Percentiles rank a stretch among this genome's conserved stretches.
phyloP scores from a whole-genome alignment of 73 alveolate genomes.

The Paramecium sonneborni region DNA sequence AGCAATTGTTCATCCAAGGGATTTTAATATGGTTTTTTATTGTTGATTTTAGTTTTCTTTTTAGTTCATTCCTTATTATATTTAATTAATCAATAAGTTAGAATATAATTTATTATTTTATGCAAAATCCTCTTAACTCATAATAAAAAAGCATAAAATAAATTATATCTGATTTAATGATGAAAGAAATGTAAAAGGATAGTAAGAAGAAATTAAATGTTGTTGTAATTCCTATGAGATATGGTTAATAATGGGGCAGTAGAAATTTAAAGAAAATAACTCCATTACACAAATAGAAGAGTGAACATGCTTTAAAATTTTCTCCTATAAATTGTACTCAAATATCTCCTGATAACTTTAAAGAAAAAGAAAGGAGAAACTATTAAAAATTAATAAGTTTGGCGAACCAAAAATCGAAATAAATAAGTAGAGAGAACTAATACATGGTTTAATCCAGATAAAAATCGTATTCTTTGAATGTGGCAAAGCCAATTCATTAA shows the following conservation, averaged over 20 bases:
- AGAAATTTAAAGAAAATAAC: neutral
- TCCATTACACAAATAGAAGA: neutral
- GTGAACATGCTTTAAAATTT: neutral
- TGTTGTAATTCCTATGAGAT: neutral
- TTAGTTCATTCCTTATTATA: neutral
- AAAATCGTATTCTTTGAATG: neutral
- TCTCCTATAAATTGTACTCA: neutral
- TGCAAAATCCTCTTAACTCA: neutral
- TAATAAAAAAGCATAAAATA: neutral
- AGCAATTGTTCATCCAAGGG: neutral
- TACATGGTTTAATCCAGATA: neutral
- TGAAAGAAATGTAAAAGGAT: neutral
- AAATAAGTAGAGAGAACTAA: neutral
- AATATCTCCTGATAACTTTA: neutral
- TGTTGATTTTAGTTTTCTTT: neutral
- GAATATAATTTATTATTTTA: neutral
- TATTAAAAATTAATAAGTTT: neutral
- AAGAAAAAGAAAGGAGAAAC: neutral
- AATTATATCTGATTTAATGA: neutral
- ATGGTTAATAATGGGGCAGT: neutral
- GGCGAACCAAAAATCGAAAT: neutral
- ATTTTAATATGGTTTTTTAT: neutral
- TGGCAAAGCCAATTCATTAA: neutral
- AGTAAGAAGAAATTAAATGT: neutral
- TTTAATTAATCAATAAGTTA: neutral